A percentile compares a stretch with the other conserved stretches of the same genome.
Conservation (phyloP, 2,329 filamentous ascomycete genomes). For the Tolypocladium ovalisporum region DNA sequence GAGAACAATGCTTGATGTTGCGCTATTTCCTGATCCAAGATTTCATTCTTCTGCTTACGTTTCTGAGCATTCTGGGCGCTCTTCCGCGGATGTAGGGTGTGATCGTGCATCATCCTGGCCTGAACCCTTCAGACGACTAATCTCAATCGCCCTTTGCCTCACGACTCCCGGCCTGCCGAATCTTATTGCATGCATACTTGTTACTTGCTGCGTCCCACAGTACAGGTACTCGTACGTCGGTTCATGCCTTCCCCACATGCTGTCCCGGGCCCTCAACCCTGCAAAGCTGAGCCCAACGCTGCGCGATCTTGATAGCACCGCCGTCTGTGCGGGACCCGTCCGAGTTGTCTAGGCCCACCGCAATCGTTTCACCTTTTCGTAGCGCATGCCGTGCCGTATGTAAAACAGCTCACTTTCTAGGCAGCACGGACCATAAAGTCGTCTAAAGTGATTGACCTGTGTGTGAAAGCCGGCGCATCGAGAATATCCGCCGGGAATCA, state of each 20-base stretch:
- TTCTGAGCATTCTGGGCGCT: neutral
- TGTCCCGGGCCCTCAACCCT: neutral
- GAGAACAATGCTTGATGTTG: neutral
- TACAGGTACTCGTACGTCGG: neutral
- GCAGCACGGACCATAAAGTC: neutral
- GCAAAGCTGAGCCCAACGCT: neutral
- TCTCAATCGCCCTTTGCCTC: neutral
- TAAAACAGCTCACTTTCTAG: neutral
- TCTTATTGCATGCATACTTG: neutral
- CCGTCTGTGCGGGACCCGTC: neutral
- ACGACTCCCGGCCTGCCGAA: neutral
- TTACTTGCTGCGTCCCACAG: neutral
- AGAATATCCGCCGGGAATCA: neutral
- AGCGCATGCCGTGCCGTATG: neutral
- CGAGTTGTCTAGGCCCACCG: neutral
- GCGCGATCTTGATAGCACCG: neutral
- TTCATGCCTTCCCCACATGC: neutral
- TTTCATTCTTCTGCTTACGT: neutral
- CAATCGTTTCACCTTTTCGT: neutral
- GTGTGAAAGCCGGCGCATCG: neutral
- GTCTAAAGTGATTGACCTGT: neutral
- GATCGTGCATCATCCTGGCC: too few species aligned
- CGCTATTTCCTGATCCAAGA: neutral
- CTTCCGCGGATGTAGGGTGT: too few species aligned
- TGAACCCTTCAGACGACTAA: too few species aligned